Conservation (phyloP, 805 yeast genomes). For the Teunomyces cretensis region DNA sequence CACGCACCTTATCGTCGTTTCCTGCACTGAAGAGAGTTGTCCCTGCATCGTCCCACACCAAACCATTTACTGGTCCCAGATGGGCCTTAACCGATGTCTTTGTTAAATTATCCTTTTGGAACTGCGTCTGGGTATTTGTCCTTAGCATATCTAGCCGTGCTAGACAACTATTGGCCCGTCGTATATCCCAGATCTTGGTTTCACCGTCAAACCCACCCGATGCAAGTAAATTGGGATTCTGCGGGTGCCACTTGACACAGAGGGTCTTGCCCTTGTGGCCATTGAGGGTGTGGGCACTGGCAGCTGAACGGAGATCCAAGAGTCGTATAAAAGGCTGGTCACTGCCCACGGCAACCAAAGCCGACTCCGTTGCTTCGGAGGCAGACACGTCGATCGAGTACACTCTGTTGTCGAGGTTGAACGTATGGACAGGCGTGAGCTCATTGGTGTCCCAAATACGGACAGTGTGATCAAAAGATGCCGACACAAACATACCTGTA, state of each 20-base stretch:
- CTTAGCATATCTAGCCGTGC: conserved; percentile 59
- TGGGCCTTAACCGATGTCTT: conserved; percentile 60
- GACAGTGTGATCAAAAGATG: conserved; percentile 75
- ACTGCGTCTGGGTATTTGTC: conserved; percentile 27
- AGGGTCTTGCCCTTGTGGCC: conserved; percentile 61
- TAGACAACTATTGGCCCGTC: conserved; percentile 65
- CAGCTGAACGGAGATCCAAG: conserved; percentile 69
- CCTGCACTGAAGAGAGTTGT: conserved; percentile 65
- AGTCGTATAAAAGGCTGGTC: conserved; percentile 70
- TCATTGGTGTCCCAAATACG: conserved; percentile 79
- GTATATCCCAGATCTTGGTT: conserved; percentile 80
- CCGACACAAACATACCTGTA: conserved; percentile 78
- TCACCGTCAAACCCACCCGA: conserved; percentile 83
- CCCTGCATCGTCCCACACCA: conserved; percentile 73
- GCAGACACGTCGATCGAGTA: conserved; percentile 61
- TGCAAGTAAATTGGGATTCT: conserved; percentile 57
- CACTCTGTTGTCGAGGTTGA: conserved; percentile 60
- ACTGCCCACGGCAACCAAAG: conserved; percentile 67
- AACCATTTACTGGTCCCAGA: conserved; percentile 73
- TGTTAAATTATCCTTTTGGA: conserved; percentile 25
- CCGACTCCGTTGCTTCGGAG: conserved; percentile 25
- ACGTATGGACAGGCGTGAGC: conserved; percentile 64
- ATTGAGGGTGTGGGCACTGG: conserved; percentile 67
- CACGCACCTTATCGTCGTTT: conserved; percentile 73
- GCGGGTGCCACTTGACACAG: conserved; percentile 75